These are phyloP conservation scores for Austropuccinia psidii DNA, from an alignment of 1,284 basidiomycete species.

Conservation along the genomic window DNA sequence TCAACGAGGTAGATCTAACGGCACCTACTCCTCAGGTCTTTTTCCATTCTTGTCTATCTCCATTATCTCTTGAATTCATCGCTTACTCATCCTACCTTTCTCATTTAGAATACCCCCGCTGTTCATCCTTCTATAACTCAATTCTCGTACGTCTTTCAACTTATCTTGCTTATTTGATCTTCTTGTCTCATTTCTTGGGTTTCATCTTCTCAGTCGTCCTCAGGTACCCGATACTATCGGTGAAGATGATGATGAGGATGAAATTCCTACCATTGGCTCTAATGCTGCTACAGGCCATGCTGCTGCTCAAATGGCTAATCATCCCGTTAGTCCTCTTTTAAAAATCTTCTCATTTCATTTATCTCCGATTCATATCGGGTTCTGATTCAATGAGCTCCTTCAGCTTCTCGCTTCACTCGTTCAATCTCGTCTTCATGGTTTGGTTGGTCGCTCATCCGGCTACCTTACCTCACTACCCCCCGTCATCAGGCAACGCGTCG, in stretches of 20 bases:
- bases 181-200: neutral
- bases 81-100: neutral
- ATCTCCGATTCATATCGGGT: neutral
- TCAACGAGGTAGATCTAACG: constrained; percentile 15
- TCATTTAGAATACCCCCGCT: constrained; percentile 31
- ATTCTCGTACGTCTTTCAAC: constrained; percentile 19
- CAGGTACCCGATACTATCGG: constrained; percentile 44
- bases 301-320: constrained; percentile 35
- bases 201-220: constrained; percentile 40
- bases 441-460: constrained; percentile 34
- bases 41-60: neutral
- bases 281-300: constrained; percentile 39
- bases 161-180: neutral
- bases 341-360: neutral
- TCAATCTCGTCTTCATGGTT: constrained; percentile 33
- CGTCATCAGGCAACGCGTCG: constrained; percentile 23
- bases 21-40: constrained; percentile 36
- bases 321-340: constrained; percentile 18
- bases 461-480: constrained; percentile 34
- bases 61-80: neutral
- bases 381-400: neutral
- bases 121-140: constrained; percentile 26
- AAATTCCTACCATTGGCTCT: constrained; percentile 43
- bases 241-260: constrained; percentile 43
- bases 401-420: constrained; percentile 36